These are phyloP conservation scores for Geotrichum macrosporum DNA, from an alignment of 1,139 yeast species.

Conservation along the genomic window DNA sequence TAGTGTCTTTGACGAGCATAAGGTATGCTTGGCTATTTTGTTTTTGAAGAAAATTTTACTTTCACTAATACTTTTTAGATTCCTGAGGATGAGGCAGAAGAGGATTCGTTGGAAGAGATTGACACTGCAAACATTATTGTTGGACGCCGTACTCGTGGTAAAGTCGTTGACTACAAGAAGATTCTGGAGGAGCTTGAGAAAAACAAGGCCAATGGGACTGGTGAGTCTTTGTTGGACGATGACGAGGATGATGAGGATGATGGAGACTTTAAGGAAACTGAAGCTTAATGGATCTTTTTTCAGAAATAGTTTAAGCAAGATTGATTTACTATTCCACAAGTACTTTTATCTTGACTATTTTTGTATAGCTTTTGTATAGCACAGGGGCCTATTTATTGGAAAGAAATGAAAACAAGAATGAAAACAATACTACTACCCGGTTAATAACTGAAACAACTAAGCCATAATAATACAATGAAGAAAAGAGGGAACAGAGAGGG, in stretches of 20 bases:
- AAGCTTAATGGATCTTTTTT: too few species aligned
- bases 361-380: too few species aligned
- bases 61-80: too few species aligned
- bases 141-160: conserved; percentile 90
- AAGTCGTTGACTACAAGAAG: conserved; percentile 77
- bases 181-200: conserved; percentile 69
- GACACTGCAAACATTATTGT: conserved; percentile 80
- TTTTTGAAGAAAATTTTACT: conserved; percentile 26
- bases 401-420: too few species aligned
- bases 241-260: conserved; percentile 39
- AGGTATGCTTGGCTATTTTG: conserved; percentile 24
- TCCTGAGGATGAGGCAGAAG: conserved; percentile 49
- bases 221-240: conserved; percentile 38
- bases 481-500: conserved; percentile 15
- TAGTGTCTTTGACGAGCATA: conserved; percentile 32
- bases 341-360: too few species aligned
- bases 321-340: too few species aligned
- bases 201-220: conserved; percentile 36
- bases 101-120: conserved; percentile 78
- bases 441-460: too few species aligned
- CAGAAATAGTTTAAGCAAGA: too few species aligned
- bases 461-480: conserved; percentile 10
- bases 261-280: conserved; percentile 35
- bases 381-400: too few species aligned
- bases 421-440: too few species aligned